Conservation (phyloP, 2,329 filamentous ascomycete species). For the Colletotrichum falcatum region DNA sequence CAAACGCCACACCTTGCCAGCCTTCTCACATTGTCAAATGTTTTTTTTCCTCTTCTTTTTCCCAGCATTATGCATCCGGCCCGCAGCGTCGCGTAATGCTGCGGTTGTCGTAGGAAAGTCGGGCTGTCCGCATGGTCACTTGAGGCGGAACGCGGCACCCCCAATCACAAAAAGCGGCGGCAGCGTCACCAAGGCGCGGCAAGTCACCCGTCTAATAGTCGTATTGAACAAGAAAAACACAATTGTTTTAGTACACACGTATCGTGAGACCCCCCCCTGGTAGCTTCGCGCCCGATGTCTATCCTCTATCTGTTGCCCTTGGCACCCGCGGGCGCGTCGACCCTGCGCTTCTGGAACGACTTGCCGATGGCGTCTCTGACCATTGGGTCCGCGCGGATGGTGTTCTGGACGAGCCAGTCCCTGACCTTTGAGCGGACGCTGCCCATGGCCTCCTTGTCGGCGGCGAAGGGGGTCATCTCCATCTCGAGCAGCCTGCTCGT, state of each 20-base stretch:
- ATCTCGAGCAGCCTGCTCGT: constrained; percentile 77
- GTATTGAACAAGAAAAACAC: background rate
- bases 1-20: constrained; percentile 1
- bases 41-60: too few species aligned
- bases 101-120: too few species aligned
- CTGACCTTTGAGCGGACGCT: constrained; percentile 79
- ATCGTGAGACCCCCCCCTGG: background rate
- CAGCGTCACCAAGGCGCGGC: background rate
- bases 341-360: constrained; percentile 71
- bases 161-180: background rate
- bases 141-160: background rate
- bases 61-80: too few species aligned
- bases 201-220: background rate
- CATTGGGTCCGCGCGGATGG: constrained; percentile 81
- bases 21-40: too few species aligned
- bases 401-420: constrained; percentile 91
- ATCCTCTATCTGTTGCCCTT: constrained; percentile 59
- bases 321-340: constrained; percentile 72
- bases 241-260: background rate
- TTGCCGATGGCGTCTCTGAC: constrained; percentile 83
- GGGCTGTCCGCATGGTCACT: background rate
- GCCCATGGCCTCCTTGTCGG: constrained; percentile 73
- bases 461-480: constrained; percentile 84
- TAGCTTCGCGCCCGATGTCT: background rate
- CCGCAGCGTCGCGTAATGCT: background rate